Base-by-base conservation (phyloP, 1,284 basidiomycete species). In the Puccinia novopanici region DNA sequence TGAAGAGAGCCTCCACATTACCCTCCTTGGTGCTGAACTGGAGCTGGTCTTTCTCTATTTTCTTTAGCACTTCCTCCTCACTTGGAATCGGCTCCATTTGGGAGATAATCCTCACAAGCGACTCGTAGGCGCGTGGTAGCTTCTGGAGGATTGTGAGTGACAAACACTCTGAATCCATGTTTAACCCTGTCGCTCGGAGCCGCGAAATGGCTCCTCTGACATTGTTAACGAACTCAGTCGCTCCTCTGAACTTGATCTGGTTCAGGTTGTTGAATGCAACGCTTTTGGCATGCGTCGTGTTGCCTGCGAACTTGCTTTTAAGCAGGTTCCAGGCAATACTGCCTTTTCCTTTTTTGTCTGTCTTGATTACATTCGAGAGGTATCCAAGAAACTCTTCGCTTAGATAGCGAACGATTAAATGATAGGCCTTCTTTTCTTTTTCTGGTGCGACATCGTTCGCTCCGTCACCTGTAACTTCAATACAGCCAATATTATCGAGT, bases 301-400 rank as follows among this genome's bases (percentile, higher is more conserved):
- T 68, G n/a, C 67, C 67, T 15, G 67, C 67, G 42, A 68, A 68
- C 27, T 68, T 68, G 67, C 67, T 68, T 68, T 68, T 68, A 6
- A 68, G 67, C 67, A 68, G 34, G 48, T 30, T 68, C 67, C 67
- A 68, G 45, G 67, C 67, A 50, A 68, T 27, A 10, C 22, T 24
- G 3, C 67, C 42, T 27, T 68, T 68, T 5, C 67, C 67, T 68
- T 68, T 68, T 40, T 68, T 45, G 22, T 68, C 45, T 2, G 17
- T 68, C n/a, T 68, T 68, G n/a, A 68, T 68, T 3, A 68, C 42
- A 50, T 68, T 68, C 13, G 42, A 8, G 4, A 68, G 67, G 67
- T 68, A 68, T 8, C 67, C 42, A 1, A 68, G 42, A 4, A 68
- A 42, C 67, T 50, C 67, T 30, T 68, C 27, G 42, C 67, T 68